Base-by-base conservation (phyloP, 108 stramenopile species). In the Discostella pseudostelligera region DNA sequence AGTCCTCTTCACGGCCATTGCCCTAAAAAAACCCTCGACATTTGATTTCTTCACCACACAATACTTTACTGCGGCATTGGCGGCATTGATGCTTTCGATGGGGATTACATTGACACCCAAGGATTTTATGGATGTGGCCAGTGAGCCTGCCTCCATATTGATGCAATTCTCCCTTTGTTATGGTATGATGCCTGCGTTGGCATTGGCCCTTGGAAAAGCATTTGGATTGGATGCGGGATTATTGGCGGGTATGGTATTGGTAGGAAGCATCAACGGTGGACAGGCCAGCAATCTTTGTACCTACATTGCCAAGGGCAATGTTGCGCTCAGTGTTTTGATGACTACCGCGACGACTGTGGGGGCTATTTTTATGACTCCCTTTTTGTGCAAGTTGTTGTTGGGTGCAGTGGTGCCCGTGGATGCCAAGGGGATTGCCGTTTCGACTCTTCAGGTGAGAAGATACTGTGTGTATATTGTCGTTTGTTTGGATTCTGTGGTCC, bases 31-130 rank as follows among this genome's bases (percentile, higher is more conserved):
- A 12, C 97, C 97, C 29, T 45, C 70, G 25, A 81, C 83, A 47
- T 97, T 98, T 59, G 94, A 93, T n/a, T 98, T 96, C 95, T 96
- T 98, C 80, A 93, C 95, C 35, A 96, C 97, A 4, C 87, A 96
- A 68, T 97, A 94, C 79, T 98, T 98, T 69, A 96, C 97, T 12
- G 94, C 74, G 10, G 94, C 81, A 9, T 79, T 98, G 16, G 96
- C 92, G 6, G 87, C 88, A 29, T 85, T 97, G 54, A 98, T 98
- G 97, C 94, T 98, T 63, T 95, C 92, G 69, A 98, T 98, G 97
- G 97, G 97, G 61, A 98, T 98, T 70, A 98, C 97, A 25, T 83
- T 98, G 53, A 92, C 89, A n/a, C 95, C 95, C 1, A 40, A 81
- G 39, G 97, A 98, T 70, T 97, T 98, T 56, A 80, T 84, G 19